These are phyloP conservation scores for Acer saccharum DNA, from an alignment of 345 rosid genomes.

Conservation along the genomic window DNA sequence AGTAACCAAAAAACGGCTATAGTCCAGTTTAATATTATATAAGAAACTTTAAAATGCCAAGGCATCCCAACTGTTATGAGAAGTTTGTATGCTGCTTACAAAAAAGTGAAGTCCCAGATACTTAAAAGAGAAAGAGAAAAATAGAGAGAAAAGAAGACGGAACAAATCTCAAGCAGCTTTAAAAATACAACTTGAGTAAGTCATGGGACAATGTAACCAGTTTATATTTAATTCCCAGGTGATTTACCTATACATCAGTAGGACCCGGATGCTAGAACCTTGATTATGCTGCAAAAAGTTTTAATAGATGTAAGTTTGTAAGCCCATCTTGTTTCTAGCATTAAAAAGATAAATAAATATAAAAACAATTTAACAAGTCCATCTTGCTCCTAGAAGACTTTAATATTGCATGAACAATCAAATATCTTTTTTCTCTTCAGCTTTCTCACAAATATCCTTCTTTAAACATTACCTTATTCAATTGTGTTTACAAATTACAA, in stretches of 20 bases:
- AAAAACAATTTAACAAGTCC: background rate
- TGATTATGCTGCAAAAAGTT: constrained; percentile 42
- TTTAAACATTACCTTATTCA: background rate
- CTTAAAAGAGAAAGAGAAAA: too few species aligned
- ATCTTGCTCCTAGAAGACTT: background rate
- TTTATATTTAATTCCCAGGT: background rate
- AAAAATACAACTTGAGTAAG: background rate
- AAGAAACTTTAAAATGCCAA: background rate
- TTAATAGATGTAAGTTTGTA: background rate
- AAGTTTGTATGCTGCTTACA: background rate
- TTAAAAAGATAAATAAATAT: background rate
- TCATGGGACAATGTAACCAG: background rate
- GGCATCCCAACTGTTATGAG: background rate
- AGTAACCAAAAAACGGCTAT: background rate
- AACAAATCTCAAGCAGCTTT: constrained; percentile 4
- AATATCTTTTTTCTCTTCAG: background rate
- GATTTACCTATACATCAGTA: constrained; percentile 53
- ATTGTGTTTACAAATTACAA: background rate
- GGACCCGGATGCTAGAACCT: constrained; percentile 47
- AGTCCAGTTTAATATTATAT: constrained; percentile 4
- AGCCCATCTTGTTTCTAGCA: background rate
- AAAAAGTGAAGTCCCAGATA: background rate
- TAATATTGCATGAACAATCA: background rate
- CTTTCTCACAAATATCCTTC: background rate
- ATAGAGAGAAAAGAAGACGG: background rate